Base-by-base conservation (phyloP, 768 basidiomycete genomes). In the Tylopilus intermedius region DNA sequence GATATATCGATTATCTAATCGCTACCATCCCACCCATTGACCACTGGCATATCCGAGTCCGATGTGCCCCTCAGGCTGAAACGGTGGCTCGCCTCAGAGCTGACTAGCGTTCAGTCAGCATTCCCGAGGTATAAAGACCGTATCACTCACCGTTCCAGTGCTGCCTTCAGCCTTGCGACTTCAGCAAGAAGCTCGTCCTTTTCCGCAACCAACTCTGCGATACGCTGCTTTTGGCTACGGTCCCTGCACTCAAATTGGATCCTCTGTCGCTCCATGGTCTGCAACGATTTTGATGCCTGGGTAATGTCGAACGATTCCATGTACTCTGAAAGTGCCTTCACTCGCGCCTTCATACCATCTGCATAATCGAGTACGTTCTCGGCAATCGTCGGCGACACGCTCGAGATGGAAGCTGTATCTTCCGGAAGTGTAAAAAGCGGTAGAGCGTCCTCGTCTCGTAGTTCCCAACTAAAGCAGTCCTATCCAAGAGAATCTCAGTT, bases 301-400 rank as follows among this genome's bases (percentile, higher is more conserved):
- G 30, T 22, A 27, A 65, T 39, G 35, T 67, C 58, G 47, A 67
- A 67, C 27, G 64, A 65, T n/a, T 58, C 52, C 65, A 67, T 58
- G 33, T 65, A 65, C 44, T 62, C 62, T 2, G 51, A 53, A 27
- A 65, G 56, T 4, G 51, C 58, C 46, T 62, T 67, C 44, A 67
- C 55, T 39, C 63, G 57, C 8, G 10, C 50, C 45, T 52, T 65
- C 43, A 62, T 21, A 14, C 66, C 64, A 7, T 55, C 53, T 2
- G 51, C 47, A n/a, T 58, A 65, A 45, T 65, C 64, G 4, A 67
- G 50, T 35, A 67, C 55, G 32, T 65, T 65, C 29, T 67, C 64
- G 3, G 63, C 64, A 15, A 10, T 56, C 0, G 64, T 67, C 8
- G 64, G 65, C 13, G 64, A 65, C 26, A 35, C 56, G 18, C 60